These are phyloP conservation scores for Penicillium silybi DNA, from an alignment of 495 filamentous ascomycete genomes.

Conservation along the genomic window DNA sequence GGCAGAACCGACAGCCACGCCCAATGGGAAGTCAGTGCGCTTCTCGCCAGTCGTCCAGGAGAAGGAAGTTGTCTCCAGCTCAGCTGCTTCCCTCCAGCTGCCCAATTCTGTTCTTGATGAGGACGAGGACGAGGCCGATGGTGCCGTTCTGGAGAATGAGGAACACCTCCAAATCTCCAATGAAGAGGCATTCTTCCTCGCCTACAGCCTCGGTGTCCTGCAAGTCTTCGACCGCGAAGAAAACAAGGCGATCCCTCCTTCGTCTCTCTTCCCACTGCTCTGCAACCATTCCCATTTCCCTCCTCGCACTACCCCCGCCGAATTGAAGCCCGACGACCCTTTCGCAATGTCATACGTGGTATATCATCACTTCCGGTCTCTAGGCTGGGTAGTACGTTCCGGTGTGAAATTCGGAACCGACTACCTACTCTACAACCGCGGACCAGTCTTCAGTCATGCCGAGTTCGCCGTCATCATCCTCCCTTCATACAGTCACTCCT, in stretches of 20 bases:
- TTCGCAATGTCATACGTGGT: constrained; percentile 84
- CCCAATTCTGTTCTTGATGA: constrained; percentile 11
- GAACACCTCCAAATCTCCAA: constrained; percentile 88
- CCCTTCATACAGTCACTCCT: constrained; percentile 72
- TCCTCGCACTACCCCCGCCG: constrained; percentile 30
- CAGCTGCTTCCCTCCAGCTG: constrained; percentile 30
- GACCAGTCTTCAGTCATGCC: constrained; percentile 89
- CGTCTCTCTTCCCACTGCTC: constrained; percentile 58
- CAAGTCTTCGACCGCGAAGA: constrained; percentile 55
- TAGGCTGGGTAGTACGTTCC: constrained; percentile 92
- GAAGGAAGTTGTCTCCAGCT: constrained; percentile 47
- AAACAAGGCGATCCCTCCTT: constrained; percentile 33
- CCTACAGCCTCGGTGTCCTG: constrained; percentile 77
- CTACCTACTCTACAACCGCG: constrained; percentile 90
- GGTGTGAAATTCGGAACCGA: constrained; percentile 95
- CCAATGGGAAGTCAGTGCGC: constrained; percentile 56
- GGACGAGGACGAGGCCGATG: constrained; percentile 30
- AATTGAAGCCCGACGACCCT: constrained; percentile 64
- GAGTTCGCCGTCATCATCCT: constrained; percentile 85
- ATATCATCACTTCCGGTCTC: constrained; percentile 94
- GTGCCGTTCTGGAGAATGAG: constrained; percentile 57
- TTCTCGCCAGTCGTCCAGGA: constrained; percentile 61
- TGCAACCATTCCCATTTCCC: constrained; percentile 69
- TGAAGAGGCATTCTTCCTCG: constrained; percentile 91
- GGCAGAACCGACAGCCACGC: constrained; percentile 3